A percentile compares a stretch with the other conserved stretches of the same genome.
phyloP scores from a whole-genome alignment of 768 basidiomycete genomes.

The Trametopsis cervina region DNA sequence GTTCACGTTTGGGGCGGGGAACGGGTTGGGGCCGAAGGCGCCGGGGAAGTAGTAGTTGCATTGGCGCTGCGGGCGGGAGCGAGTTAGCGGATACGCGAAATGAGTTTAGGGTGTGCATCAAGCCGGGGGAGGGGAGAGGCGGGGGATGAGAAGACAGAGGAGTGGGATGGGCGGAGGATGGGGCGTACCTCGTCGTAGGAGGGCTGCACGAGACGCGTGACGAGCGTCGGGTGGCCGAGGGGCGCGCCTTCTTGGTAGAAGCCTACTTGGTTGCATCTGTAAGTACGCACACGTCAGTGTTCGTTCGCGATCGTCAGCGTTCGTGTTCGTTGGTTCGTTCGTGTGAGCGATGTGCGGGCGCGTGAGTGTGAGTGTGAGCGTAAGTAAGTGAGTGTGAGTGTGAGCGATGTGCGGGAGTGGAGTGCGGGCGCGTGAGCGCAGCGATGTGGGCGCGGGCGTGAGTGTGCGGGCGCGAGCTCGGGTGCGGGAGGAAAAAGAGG shows the following conservation, averaged over 20 bases:
- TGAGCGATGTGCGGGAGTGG: too few relatives aligned
- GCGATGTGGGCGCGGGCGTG: too few relatives aligned
- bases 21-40: slow-evolving; percentile 34
- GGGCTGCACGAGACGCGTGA: slow-evolving; percentile 48
- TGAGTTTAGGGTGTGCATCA: not conserved
- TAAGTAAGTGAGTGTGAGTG: too few relatives aligned
- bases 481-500: too few relatives aligned
- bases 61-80: slow-evolving; percentile 41
- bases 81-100: not conserved
- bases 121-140: slow-evolving; percentile 1
- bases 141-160: not conserved
- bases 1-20: slow-evolving; percentile 31
- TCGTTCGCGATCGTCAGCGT: slow-evolving; percentile 22
- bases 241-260: slow-evolving; percentile 37
- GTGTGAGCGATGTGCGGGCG: too few relatives aligned
- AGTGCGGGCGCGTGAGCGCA: too few relatives aligned
- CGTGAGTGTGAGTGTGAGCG: too few relatives aligned
- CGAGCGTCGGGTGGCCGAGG: slow-evolving; percentile 34
- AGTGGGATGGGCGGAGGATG: not conserved
- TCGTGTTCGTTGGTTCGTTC: too few relatives aligned
- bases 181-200: slow-evolving; percentile 43
- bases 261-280: slow-evolving; percentile 66
- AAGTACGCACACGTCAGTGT: not conserved
- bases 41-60: slow-evolving; percentile 62
- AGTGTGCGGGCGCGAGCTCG: too few relatives aligned